phyloP scores from a whole-genome alignment of 805 yeast species.

The Candida sonorensis region DNA sequence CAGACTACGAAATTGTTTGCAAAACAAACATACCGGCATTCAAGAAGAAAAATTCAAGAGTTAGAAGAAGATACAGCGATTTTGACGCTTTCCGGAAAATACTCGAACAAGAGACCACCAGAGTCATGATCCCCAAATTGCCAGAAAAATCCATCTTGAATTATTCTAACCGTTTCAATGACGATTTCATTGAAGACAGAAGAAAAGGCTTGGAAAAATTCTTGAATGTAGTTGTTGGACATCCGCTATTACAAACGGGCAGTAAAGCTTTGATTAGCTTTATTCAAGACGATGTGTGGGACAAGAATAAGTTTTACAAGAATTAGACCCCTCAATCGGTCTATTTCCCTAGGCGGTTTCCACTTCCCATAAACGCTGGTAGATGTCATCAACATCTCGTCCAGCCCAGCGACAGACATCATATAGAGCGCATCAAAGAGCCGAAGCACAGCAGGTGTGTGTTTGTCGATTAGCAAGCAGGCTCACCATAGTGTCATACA shows the following conservation, averaged over 20 bases:
- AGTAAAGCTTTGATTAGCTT: constrained; percentile 71
- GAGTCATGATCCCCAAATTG: constrained; percentile 77
- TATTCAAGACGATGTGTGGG: constrained; percentile 85
- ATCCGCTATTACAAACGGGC: constrained; percentile 88
- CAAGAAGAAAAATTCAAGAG: constrained; percentile 52
- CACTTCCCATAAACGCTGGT: too few species aligned
- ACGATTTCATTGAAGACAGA: constrained; percentile 76
- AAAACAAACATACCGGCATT: constrained; percentile 90
- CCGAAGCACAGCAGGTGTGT: too few species aligned
- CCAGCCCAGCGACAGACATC: too few species aligned
- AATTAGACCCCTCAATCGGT: too few species aligned
- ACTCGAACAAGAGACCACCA: constrained; percentile 65
- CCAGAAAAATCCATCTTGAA: constrained; percentile 74
- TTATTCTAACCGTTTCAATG: constrained; percentile 65
- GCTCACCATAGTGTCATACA: too few species aligned
- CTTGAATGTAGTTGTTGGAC: constrained; percentile 75
- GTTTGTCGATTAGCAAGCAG: too few species aligned
- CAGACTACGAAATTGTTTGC: constrained; percentile 89
- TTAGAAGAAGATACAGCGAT: constrained; percentile 84
- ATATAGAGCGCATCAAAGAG: too few species aligned
- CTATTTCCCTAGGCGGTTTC: too few species aligned
- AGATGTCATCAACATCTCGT: too few species aligned
- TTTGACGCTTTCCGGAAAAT: constrained; percentile 75
- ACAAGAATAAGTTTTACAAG: constrained; percentile 24
- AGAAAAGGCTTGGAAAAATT: constrained; percentile 80